Evolutionary conservation across 495 filamentous ascomycete species (phyloP).

Genomic region (Aspergillus incahuasiensis): DNA sequence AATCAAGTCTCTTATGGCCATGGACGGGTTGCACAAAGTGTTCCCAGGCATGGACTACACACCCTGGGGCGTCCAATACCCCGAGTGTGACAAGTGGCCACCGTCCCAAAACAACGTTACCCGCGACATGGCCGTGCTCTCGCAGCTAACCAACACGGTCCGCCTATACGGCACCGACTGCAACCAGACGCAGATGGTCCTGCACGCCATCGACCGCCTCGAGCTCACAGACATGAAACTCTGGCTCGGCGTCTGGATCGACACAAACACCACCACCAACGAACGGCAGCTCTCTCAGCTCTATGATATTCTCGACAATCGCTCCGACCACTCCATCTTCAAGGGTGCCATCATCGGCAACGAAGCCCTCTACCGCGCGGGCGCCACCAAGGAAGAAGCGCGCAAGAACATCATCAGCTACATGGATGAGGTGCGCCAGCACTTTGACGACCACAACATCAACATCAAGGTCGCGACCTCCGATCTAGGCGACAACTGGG

Average conservation of each 20-base stretch:
- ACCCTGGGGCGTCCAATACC: slow-evolving; percentile 84
- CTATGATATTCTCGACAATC: slow-evolving; percentile 70
- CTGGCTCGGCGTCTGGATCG: slow-evolving; percentile 95
- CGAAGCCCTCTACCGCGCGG: slow-evolving; percentile 78
- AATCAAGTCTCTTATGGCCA: slow-evolving; percentile 78
- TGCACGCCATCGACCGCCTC: slow-evolving; percentile 74
- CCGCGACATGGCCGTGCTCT: slow-evolving; percentile 83
- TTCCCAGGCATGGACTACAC: slow-evolving; percentile 98
- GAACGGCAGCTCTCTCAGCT: slow-evolving; percentile 73
- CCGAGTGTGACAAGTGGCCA: slow-evolving; percentile 71
- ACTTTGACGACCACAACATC: slow-evolving; percentile 62
- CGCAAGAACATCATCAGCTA: slow-evolving; percentile 57
- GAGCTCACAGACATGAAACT: slow-evolving; percentile 76
- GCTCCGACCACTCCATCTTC: slow-evolving; percentile 60
- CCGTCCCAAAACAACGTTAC: slow-evolving; percentile 93
- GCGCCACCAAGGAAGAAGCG: slow-evolving; percentile 52
- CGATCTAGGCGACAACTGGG: slow-evolving; percentile 91
- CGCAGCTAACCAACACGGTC: slow-evolving; percentile 83
- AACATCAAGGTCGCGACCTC: slow-evolving; percentile 78
- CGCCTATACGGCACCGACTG: slow-evolving; percentile 96
- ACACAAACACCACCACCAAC: slow-evolving; percentile 78
- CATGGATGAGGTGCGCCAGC: slow-evolving; percentile 61
- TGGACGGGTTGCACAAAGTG: slow-evolving; percentile 78
- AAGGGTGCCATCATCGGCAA: slow-evolving; percentile 90
- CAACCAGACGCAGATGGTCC: slow-evolving; percentile 94